These are phyloP conservation scores for Thecaphora frezii DNA, from an alignment of 1,284 basidiomycete genomes.

Conservation along the genomic window DNA sequence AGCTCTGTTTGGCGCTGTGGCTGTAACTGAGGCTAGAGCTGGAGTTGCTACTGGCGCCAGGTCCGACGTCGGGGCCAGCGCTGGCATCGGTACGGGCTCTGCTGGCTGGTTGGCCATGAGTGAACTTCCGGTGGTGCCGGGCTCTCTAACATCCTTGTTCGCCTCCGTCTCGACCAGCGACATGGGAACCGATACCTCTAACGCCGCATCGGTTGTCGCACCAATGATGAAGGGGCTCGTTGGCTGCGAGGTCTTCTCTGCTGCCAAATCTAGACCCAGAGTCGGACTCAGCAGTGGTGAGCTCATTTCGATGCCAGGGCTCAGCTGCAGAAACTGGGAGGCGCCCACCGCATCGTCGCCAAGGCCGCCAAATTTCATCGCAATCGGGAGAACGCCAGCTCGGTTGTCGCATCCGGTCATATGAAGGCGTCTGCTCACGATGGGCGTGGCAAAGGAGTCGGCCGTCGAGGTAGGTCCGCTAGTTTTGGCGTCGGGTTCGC, in stretches of 20 bases:
- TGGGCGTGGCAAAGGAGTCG: constrained; percentile 11
- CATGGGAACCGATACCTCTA: not conserved
- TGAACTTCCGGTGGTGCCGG: too few relatives aligned
- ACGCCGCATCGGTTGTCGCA: not conserved
- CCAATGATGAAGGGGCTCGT: constrained; percentile 35
- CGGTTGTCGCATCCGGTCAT: not conserved
- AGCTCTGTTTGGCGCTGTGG: too few relatives aligned
- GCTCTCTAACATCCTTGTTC: not conserved
- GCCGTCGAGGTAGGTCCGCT: constrained; percentile 3
- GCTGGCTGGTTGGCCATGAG: too few relatives aligned
- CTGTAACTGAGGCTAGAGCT: too few relatives aligned
- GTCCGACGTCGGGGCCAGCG: too few relatives aligned
- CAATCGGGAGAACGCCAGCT: not conserved
- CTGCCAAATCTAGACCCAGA: constrained; percentile 19
- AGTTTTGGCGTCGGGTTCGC: constrained; percentile 7
- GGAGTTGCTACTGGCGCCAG: too few relatives aligned
- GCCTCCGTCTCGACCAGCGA: not conserved
- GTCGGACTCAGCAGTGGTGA: constrained; percentile 36
- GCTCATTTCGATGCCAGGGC: constrained; percentile 35
- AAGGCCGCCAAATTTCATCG: constrained; percentile 17
- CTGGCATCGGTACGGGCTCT: too few relatives aligned
- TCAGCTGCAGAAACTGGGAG: constrained; percentile 32
- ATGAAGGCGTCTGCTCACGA: constrained; percentile 18
- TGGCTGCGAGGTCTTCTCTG: constrained; percentile 14
- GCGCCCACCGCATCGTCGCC: constrained; percentile 7